These are phyloP conservation scores for Magnolia kwangsiensis DNA, from an alignment of 164 flowering plant genomes.

Conservation along the genomic window DNA sequence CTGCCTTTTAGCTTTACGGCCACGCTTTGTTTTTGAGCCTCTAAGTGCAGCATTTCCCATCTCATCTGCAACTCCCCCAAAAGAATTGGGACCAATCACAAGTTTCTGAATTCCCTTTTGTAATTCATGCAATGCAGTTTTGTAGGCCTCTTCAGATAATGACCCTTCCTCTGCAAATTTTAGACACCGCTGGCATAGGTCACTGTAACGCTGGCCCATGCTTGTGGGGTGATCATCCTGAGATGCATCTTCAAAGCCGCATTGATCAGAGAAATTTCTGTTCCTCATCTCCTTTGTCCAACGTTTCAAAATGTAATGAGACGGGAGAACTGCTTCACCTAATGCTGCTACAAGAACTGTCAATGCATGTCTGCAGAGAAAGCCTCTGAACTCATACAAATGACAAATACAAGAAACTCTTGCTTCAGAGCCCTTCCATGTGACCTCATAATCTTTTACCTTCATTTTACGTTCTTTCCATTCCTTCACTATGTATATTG, in stretches of 20 bases:
- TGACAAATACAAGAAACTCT: slow-evolving; percentile 71
- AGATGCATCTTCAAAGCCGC: neutral
- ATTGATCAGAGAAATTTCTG: slow-evolving; percentile 21
- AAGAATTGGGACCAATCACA: slow-evolving; percentile 51
- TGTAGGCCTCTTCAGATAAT: slow-evolving; percentile 57
- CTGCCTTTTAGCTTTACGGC: neutral
- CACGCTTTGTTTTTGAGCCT: neutral
- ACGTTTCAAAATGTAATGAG: slow-evolving; percentile 68
- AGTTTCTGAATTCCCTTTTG: slow-evolving; percentile 67
- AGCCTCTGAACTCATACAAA: slow-evolving; percentile 69
- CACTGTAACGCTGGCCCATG: slow-evolving; percentile 68
- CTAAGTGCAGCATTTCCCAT: slow-evolving; percentile 6
- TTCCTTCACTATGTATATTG: slow-evolving; percentile 59
- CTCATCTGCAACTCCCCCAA: slow-evolving; percentile 26
- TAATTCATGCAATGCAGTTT: slow-evolving; percentile 51
- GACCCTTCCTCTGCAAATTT: slow-evolving; percentile 80
- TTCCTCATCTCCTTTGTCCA: slow-evolving; percentile 85
- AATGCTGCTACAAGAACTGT: slow-evolving; percentile 61
- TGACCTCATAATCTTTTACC: slow-evolving; percentile 49
- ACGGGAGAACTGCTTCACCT: slow-evolving; percentile 61
- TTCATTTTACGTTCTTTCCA: slow-evolving; percentile 40
- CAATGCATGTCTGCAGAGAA: slow-evolving; percentile 84
- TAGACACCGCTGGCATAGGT: slow-evolving; percentile 60
- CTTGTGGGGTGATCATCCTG: slow-evolving; percentile 18
- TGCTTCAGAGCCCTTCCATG: slow-evolving; percentile 54